These are phyloP conservation scores for Moringa oleifera DNA, from an alignment of 345 rosid species.

Conservation along the genomic window DNA sequence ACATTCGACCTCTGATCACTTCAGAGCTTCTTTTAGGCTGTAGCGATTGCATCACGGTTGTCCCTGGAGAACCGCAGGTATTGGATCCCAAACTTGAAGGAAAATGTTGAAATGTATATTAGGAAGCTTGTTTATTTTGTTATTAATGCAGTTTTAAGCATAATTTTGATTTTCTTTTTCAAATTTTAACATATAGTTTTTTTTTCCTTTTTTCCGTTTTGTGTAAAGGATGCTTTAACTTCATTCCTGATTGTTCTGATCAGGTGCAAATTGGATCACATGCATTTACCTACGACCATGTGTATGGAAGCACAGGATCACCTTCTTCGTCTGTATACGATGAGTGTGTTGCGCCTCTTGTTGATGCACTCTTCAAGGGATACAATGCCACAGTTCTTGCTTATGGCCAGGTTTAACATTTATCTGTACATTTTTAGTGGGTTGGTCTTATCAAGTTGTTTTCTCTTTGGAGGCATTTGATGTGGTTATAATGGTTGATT, in stretches of 20 bases:
- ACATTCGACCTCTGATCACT: slow-evolving; percentile 82
- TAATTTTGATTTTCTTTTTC: too few relatives aligned
- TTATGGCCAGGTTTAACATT: slow-evolving; percentile 76
- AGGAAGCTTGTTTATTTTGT: neutral
- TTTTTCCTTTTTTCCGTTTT: too few relatives aligned
- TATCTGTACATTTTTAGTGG: neutral
- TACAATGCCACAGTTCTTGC: slow-evolving; percentile 95
- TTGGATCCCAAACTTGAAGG: neutral
- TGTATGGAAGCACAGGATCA: slow-evolving; percentile 50
- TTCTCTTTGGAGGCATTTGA: neutral
- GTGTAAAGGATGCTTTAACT: too few relatives aligned
- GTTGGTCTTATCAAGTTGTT: neutral
- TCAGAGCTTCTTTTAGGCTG: slow-evolving; percentile 84
- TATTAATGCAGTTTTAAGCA: neutral
- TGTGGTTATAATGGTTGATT: neutral
- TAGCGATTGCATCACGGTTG: slow-evolving; percentile 80
- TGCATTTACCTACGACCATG: slow-evolving; percentile 74
- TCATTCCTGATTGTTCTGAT: neutral
- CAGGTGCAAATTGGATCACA: slow-evolving; percentile 93
- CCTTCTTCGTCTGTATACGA: slow-evolving; percentile 45
- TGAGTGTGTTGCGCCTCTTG: slow-evolving; percentile 80
- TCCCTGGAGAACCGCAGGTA: slow-evolving; percentile 92
- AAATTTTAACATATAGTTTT: too few relatives aligned
- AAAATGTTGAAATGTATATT: neutral
- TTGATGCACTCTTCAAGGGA: slow-evolving; percentile 80